Conservation (phyloP, 2,329 filamentous ascomycete genomes). For the Aspergillus neotritici region DNA sequence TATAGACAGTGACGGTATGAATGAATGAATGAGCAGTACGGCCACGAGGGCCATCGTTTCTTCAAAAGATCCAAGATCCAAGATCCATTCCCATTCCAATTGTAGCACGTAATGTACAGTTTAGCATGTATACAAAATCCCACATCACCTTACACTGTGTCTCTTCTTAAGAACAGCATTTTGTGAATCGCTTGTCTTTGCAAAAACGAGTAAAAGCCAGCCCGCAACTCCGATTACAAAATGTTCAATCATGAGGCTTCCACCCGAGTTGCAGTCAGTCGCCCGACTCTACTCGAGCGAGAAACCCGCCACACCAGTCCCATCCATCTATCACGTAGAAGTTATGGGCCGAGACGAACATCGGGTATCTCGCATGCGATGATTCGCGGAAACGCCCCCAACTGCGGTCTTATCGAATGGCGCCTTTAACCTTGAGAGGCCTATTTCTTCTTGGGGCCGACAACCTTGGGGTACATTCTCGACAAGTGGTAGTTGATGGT, state of each 20-base stretch:
- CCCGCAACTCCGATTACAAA: constrained; percentile 4
- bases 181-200: neutral
- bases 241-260: neutral
- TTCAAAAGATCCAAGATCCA: neutral
- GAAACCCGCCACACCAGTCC: too few species aligned
- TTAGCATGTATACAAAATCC: constrained; percentile 7
- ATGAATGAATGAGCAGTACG: constrained; percentile 9
- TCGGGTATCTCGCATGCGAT: constrained; percentile 4
- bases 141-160: neutral
- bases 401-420: constrained; percentile 1
- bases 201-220: too few species aligned
- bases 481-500: constrained; percentile 88
- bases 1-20: constrained; percentile 8
- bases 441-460: constrained; percentile 64
- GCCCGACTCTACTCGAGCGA: too few species aligned
- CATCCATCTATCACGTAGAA: too few species aligned
- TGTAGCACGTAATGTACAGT: constrained; percentile 10
- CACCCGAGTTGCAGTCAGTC: neutral
- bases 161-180: neutral
- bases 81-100: neutral
- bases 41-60: neutral
- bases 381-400: neutral
- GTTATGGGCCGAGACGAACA: neutral
- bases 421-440: constrained; percentile 30
- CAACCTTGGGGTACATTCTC: constrained; percentile 68